Percentiles rank a stretch among this genome's conserved stretches.
phyloP scores from a whole-genome alignment of 2,329 filamentous ascomycete genomes.

The Alternaria burnsii region DNA sequence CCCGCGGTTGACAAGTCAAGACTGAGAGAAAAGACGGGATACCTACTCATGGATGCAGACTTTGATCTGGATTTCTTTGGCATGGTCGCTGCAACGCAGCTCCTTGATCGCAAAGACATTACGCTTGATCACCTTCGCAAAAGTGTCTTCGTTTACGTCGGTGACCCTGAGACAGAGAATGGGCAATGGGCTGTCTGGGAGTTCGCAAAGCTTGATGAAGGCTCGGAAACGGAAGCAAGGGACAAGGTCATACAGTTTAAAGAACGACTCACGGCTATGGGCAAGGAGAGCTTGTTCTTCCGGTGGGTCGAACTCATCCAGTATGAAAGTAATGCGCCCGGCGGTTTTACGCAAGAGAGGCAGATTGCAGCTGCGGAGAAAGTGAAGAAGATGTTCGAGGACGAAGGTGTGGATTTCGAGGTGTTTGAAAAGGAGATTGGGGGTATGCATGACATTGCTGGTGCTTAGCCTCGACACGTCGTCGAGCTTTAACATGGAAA shows the following conservation, averaged over 20 bases:
- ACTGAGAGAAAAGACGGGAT: slow-evolving; percentile 82
- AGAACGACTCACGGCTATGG: slow-evolving; percentile 75
- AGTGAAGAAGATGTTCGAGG: slow-evolving; percentile 77
- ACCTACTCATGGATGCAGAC: slow-evolving; percentile 81
- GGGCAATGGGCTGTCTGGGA: slow-evolving; percentile 77
- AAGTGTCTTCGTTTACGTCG: slow-evolving; percentile 62
- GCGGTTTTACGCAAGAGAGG: slow-evolving; percentile 77
- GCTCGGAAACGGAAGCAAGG: slow-evolving; percentile 68
- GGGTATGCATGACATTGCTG: slow-evolving; percentile 59
- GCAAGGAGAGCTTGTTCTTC: slow-evolving; percentile 90
- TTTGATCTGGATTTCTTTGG: slow-evolving; percentile 88
- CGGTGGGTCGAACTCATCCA: slow-evolving; percentile 93
- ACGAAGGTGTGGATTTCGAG: slow-evolving; percentile 82
- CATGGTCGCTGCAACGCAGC: slow-evolving; percentile 76
- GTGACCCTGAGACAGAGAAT: slow-evolving; percentile 48
- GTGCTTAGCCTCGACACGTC: not conserved
- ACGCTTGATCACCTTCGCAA: slow-evolving; percentile 73
- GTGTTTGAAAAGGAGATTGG: slow-evolving; percentile 77
- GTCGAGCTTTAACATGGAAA: not conserved
- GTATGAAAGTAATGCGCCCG: slow-evolving; percentile 80
- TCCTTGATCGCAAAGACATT: slow-evolving; percentile 71
- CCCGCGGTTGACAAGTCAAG: slow-evolving; percentile 73
- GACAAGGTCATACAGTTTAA: slow-evolving; percentile 83
- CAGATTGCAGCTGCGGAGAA: slow-evolving; percentile 77
- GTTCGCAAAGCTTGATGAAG: slow-evolving; percentile 60